phyloP scores from a whole-genome alignment of 257 asterid species.

The Agastache rugosa region DNA sequence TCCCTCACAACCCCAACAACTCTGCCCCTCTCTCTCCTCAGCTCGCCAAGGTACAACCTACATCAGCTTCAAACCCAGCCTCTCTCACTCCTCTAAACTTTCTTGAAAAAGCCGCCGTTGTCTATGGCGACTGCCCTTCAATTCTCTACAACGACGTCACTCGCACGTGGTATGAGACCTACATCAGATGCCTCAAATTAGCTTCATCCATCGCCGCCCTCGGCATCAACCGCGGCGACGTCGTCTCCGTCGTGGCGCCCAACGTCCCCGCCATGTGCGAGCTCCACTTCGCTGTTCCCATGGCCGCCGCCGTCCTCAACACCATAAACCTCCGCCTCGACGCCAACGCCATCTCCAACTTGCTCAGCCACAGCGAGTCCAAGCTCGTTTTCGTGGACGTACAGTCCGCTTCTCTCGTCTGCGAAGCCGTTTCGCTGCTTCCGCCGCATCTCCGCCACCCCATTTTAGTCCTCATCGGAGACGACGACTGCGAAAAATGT shows the following conservation, averaged over 20 bases:
- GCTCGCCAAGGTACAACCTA: background rate
- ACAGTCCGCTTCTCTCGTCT: background rate
- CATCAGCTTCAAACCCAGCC: background rate
- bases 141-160: conserved; percentile 13
- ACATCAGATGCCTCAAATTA: conserved; percentile 21
- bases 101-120: conserved; percentile 32
- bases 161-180: conserved; percentile 33
- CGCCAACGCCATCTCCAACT: conserved; percentile 7
- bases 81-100: conserved; percentile 29
- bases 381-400: conserved; percentile 43
- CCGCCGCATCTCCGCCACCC: conserved; percentile 9
- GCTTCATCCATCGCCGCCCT: conserved; percentile 34
- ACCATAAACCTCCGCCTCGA: conserved; percentile 23
- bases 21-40: background rate
- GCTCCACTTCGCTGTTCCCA: conserved; percentile 38
- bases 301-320: conserved; percentile 27
- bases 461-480: background rate
- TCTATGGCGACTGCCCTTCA: conserved; percentile 30
- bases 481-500: background rate
- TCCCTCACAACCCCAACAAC: background rate
- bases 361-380: conserved; percentile 26
- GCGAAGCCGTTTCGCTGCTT: conserved; percentile 6
- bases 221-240: conserved; percentile 36
- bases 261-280: conserved; percentile 40
- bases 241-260: conserved; percentile 40